Percentiles rank a stretch among this genome's conserved stretches.
These are phyloP conservation scores for Acer campestre DNA, from an alignment of 345 rosid species.

Conservation along the genomic window DNA sequence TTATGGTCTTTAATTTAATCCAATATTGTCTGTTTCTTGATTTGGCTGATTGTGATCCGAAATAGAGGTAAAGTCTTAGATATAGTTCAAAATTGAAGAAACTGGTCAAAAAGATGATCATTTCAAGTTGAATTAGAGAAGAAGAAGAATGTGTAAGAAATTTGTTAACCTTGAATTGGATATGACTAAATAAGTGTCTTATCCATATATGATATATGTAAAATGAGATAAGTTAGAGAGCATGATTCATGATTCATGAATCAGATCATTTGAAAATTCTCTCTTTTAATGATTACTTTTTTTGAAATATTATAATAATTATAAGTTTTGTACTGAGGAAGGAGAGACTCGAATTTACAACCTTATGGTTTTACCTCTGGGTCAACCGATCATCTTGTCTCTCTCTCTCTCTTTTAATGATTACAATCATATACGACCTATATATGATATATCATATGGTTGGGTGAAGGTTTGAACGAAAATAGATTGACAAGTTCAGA, in stretches of 20 bases:
- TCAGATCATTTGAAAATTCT: neutral
- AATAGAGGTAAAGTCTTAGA: too few species aligned
- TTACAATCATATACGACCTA: too few species aligned
- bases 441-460: too few species aligned
- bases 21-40: neutral
- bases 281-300: neutral
- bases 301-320: too few species aligned
- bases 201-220: neutral
- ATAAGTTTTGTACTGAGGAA: too few species aligned
- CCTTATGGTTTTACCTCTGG: too few species aligned
- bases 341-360: too few species aligned
- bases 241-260: conserved; percentile 6
- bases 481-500: too few species aligned
- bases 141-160: neutral
- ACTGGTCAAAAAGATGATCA: neutral
- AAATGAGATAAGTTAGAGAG: conserved; percentile 9
- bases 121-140: neutral
- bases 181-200: conserved; percentile 4
- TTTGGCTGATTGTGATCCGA: conserved; percentile 10
- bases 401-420: neutral
- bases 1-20: neutral
- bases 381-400: neutral
- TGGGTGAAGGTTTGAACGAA: too few species aligned
- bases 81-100: too few species aligned
- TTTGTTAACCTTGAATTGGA: neutral